These are phyloP conservation scores for Sporothrix pseudoabietina DNA, from an alignment of 2,329 filamentous ascomycete genomes.

Conservation along the genomic window DNA sequence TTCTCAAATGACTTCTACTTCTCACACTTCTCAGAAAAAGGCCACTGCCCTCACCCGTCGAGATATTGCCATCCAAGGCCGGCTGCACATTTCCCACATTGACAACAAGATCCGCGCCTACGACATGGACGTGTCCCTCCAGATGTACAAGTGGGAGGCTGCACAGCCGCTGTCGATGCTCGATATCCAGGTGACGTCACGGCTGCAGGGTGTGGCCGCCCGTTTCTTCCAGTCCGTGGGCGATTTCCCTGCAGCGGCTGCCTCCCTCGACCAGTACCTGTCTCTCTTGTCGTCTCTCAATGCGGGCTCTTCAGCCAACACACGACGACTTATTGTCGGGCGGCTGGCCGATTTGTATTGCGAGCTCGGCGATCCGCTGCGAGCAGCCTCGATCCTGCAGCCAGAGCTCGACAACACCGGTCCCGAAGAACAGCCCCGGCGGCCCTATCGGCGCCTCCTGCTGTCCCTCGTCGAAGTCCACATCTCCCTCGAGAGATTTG, in stretches of 20 bases:
- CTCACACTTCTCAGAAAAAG: not conserved
- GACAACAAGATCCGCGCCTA: constrained; percentile 44
- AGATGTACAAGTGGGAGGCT: constrained; percentile 42
- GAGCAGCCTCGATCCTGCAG: constrained; percentile 36
- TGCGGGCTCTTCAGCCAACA: constrained; percentile 38
- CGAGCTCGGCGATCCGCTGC: constrained; percentile 38
- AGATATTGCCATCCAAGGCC: constrained; percentile 37
- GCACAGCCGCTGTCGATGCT: constrained; percentile 39
- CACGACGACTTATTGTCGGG: constrained; percentile 37
- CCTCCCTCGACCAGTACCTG: constrained; percentile 41
- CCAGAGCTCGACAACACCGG: constrained; percentile 34
- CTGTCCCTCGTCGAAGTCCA: constrained; percentile 38
- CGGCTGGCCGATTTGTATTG: constrained; percentile 40
- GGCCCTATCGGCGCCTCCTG: constrained; percentile 37
- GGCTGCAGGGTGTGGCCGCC: constrained; percentile 41
- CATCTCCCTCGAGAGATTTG: constrained; percentile 35
- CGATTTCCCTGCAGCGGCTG: constrained; percentile 39
- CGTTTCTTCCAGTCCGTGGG: constrained; percentile 43
- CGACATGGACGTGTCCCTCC: constrained; percentile 39
- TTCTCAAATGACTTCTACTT: no score
- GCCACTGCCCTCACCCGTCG: constrained; percentile 4
- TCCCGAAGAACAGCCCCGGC: constrained; percentile 33
- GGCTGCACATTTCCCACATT: constrained; percentile 42
- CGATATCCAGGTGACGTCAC: constrained; percentile 42
- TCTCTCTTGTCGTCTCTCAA: constrained; percentile 33